phyloP scores from a whole-genome alignment of 345 rosid genomes.

The Hirschfeldia incana region DNA sequence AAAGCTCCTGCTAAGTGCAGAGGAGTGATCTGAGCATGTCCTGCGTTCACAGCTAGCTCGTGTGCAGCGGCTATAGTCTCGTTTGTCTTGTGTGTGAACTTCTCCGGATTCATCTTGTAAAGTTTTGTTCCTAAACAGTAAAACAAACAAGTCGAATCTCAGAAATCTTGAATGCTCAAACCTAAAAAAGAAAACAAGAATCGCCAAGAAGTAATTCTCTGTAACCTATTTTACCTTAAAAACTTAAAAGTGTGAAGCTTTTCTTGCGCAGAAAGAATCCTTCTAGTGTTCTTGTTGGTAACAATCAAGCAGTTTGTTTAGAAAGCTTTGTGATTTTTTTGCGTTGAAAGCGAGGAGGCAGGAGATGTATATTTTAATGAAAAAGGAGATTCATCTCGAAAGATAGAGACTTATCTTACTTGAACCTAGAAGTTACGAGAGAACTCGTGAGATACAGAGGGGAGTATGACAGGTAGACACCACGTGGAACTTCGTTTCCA shows the following conservation, averaged over 20 bases:
- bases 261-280: neutral
- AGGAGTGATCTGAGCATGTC: slow-evolving; percentile 87
- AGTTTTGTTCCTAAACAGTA: neutral
- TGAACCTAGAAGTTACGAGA: slow-evolving; percentile 19
- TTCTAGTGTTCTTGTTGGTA: slow-evolving; percentile 4
- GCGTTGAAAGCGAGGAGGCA: slow-evolving; percentile 9
- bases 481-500: slow-evolving; percentile 6
- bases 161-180: neutral
- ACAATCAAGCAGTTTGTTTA: neutral
- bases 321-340: slow-evolving; percentile 11
- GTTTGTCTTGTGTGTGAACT: slow-evolving; percentile 88
- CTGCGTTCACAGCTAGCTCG: slow-evolving; percentile 57
- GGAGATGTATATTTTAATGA: slow-evolving; percentile 5
- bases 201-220: neutral
- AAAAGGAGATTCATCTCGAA: slow-evolving; percentile 29
- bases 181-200: neutral
- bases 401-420: slow-evolving; percentile 6
- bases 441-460: neutral
- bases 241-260: neutral
- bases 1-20: slow-evolving; percentile 73
- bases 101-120: slow-evolving; percentile 76
- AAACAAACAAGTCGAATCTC: neutral
- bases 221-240: neutral
- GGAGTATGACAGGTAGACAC: neutral
- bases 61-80: slow-evolving; percentile 72